Conservation (phyloP, 2,329 filamentous ascomycete genomes). For the Penicillium sp. region DNA sequence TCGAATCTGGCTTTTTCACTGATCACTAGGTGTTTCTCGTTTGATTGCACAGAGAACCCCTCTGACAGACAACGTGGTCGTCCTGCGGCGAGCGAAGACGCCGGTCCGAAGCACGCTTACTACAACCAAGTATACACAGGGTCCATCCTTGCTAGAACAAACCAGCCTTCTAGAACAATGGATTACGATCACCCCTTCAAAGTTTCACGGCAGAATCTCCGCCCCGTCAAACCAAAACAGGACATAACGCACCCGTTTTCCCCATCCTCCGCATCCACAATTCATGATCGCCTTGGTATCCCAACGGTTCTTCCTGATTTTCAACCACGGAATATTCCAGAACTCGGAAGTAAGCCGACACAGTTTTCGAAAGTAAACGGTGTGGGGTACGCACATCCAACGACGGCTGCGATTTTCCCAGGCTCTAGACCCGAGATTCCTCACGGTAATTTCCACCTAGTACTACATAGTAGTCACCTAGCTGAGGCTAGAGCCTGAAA, state of each 20-base stretch:
- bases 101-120: neutral
- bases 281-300: neutral
- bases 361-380: neutral
- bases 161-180: neutral
- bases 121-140: neutral
- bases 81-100: neutral
- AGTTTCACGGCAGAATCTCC: neutral
- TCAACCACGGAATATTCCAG: neutral
- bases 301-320: too few relatives aligned
- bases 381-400: neutral
- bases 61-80: conserved; percentile 6
- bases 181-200: neutral
- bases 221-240: neutral
- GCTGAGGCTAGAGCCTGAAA: neutral
- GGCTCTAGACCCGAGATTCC: neutral
- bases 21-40: neutral
- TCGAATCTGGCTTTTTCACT: neutral
- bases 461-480: too few relatives aligned
- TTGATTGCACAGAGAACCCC: neutral
- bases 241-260: neutral
- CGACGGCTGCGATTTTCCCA: neutral
- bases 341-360: neutral
- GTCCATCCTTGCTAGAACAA: neutral
- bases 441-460: too few relatives aligned
- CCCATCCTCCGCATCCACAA: neutral